These are phyloP conservation scores for Claviceps sp. DNA, from an alignment of 2,329 filamentous ascomycete genomes.

Conservation along the genomic window DNA sequence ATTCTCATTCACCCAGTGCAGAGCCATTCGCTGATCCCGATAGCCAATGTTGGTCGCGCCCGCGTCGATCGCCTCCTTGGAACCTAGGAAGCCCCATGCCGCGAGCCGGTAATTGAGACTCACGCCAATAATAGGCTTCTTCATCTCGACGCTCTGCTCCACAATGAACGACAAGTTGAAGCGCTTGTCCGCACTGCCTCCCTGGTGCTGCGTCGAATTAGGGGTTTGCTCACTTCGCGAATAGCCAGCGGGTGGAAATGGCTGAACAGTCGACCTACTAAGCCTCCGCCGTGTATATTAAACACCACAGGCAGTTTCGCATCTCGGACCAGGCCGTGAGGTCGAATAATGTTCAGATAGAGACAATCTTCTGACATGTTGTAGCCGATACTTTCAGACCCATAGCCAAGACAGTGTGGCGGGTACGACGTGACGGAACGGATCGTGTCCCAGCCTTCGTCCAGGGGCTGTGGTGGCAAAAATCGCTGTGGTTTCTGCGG, in stretches of 20 bases:
- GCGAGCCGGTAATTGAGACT: conserved; percentile 27
- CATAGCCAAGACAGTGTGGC: background rate
- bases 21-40: conserved; percentile 31
- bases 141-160: background rate
- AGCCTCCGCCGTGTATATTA: background rate
- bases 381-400: background rate
- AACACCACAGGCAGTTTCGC: background rate
- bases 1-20: conserved; percentile 34
- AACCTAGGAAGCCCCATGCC: conserved; percentile 32
- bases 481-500: background rate
- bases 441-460: background rate
- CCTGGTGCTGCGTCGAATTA: background rate
- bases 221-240: no score
- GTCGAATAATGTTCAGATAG: background rate
- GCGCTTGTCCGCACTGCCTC: background rate
- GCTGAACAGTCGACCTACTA: background rate
- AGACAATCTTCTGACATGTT: background rate
- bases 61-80: conserved; percentile 24
- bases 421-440: background rate
- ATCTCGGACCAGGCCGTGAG: background rate
- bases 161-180: background rate
- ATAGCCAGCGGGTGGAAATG: background rate
- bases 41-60: conserved; percentile 36
- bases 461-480: background rate
- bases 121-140: background rate